Evolutionary conservation across 2,329 filamentous ascomycete genomes (phyloP).

Genomic region (Fusarium cicatricum): DNA sequence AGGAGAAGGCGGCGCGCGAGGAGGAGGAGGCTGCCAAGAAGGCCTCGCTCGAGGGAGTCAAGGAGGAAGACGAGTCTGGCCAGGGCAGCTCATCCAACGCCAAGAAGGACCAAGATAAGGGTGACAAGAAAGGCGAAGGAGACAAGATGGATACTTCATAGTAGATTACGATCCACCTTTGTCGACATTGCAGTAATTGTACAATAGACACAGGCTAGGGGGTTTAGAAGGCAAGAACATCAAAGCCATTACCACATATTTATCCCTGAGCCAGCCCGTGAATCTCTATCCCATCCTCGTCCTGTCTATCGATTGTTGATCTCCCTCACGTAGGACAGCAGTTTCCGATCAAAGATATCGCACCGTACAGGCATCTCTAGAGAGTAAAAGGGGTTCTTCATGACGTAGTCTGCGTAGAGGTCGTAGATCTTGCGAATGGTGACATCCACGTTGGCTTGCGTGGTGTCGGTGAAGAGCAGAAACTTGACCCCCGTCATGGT

Average conservation of each 20-base stretch:
- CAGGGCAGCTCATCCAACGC: conserved; percentile 64
- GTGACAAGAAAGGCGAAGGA: conserved; percentile 71
- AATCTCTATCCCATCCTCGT: conserved; percentile 11
- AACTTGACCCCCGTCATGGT: conserved; percentile 96
- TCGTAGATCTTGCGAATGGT: conserved; percentile 90
- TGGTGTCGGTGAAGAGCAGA: conserved; percentile 88
- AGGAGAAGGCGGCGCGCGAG: conserved; percentile 84
- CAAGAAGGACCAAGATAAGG: conserved; percentile 75
- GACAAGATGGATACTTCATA: conserved; percentile 87
- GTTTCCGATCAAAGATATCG: conserved; percentile 90
- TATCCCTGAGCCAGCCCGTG: conserved; percentile 17
- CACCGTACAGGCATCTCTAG: conserved; percentile 97
- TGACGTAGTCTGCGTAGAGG: conserved; percentile 94
- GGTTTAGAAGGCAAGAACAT: conserved; percentile 41
- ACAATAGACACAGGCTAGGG: conserved; percentile 43
- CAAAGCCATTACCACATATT: conserved; percentile 37
- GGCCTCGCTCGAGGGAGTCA: conserved; percentile 80
- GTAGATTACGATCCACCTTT: conserved; percentile 46
- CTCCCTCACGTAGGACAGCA: conserved; percentile 81
- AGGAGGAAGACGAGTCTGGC: conserved; percentile 75
- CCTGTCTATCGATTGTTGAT: conserved; percentile 64
- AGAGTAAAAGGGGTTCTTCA: conserved; percentile 99
- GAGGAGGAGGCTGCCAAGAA: conserved; percentile 78
- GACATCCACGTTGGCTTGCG: conserved; percentile 85
- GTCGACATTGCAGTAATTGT: conserved; percentile 45